Conservation (phyloP, 768 basidiomycete genomes). For the Pholiota molesta region DNA sequence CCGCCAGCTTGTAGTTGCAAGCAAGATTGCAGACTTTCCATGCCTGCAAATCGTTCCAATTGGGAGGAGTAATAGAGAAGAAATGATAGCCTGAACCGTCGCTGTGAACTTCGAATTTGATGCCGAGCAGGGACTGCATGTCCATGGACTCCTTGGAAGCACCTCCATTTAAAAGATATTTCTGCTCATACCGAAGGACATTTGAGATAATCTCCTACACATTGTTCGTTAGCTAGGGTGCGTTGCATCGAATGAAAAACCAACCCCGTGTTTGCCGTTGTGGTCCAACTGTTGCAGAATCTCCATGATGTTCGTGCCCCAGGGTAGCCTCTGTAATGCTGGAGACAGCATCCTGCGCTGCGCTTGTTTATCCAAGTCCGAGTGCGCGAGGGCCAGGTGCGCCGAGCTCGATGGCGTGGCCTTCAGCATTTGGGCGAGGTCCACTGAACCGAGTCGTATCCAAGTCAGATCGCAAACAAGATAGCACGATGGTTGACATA, state of each 20-base stretch:
- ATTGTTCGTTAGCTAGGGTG: neutral
- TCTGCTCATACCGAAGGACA: neutral
- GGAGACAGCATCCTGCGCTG: neutral
- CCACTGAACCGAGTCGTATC: too few species aligned
- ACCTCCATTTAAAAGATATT: neutral
- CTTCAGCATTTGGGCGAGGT: too few species aligned
- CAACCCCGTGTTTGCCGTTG: neutral
- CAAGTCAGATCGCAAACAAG: too few species aligned
- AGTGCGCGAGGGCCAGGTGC: too few species aligned
- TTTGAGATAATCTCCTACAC: neutral
- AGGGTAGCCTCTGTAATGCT: neutral
- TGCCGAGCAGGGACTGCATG: neutral
- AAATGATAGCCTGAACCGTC: neutral
- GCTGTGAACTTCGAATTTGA: neutral
- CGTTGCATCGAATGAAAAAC: neutral
- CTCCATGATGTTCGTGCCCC: neutral
- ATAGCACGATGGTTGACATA: too few species aligned
- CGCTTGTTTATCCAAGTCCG: neutral
- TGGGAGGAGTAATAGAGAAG: neutral
- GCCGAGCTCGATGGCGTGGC: too few species aligned
- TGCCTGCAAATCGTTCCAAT: conserved; percentile 4
- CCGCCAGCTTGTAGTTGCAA: conserved; percentile 4
- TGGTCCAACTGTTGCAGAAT: neutral
- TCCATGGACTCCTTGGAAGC: neutral
- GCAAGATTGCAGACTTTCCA: conserved; percentile 1